Conservation (phyloP, 1,139 yeast genomes). For the Nadsonia starkeyi-henricii region DNA sequence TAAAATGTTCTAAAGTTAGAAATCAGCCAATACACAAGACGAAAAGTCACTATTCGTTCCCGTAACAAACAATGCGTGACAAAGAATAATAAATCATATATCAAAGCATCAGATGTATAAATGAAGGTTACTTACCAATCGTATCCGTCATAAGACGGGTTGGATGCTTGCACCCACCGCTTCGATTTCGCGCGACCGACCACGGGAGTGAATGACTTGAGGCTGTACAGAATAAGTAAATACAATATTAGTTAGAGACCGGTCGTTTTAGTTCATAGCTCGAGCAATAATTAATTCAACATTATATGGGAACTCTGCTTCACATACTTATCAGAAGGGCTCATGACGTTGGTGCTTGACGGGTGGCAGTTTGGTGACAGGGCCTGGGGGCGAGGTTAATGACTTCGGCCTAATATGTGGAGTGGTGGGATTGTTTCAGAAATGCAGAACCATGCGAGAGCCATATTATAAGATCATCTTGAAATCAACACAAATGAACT, state of each 20-base stretch:
- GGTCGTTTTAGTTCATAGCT: too few species aligned
- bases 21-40: constrained; percentile 1
- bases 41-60: not conserved
- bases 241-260: not conserved
- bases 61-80: too few species aligned
- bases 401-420: too few species aligned
- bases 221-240: constrained; percentile 4
- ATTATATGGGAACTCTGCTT: not conserved
- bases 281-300: too few species aligned
- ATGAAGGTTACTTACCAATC: constrained; percentile 21
- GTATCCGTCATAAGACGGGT: constrained; percentile 23
- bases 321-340: not conserved
- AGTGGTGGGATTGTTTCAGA: too few species aligned
- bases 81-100: not conserved
- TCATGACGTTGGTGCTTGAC: not conserved
- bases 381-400: not conserved
- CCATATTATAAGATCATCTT: not conserved
- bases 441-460: too few species aligned
- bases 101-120: not conserved
- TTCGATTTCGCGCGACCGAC: constrained; percentile 26
- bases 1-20: constrained; percentile 1
- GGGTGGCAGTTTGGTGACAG: not conserved
- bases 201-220: constrained; percentile 16
- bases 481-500: not conserved
- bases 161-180: constrained; percentile 25